Evolutionary conservation across 495 filamentous ascomycete genomes (phyloP), one percentile per base, ranked within the genome.

Genomic region (Talaromyces wortmannii): DNA sequence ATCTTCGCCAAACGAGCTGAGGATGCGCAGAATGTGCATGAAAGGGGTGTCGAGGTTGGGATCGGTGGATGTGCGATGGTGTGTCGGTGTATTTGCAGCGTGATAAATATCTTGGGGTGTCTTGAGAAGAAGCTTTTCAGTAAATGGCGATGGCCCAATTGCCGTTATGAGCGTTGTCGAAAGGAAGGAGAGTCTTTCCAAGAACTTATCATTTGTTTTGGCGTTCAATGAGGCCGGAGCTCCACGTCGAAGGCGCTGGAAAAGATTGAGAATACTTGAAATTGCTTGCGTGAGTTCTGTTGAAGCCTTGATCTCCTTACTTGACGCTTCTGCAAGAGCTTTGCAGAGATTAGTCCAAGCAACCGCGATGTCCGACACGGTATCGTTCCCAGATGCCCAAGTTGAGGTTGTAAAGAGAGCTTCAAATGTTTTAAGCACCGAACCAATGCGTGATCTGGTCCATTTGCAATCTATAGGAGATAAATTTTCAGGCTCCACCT

Each of bases 281-380:
- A 95, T 78, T 45, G 91, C 90, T 49, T 84, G 77, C 70, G 88
- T 89, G 5, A 88, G 85, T 54, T 97, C 91, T 18, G 78, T 79
- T 0, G 90, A 90, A 11, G 92, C 87, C 59, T 91, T 96, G 53
- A 98, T 85, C 64, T 98, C 94, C 68, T 95, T 94, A 45, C 79
- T 85, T 6, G 88, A 88, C 0, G 94, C 92, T 50, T 85, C 78
- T 4, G 85, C 84, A 31, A 97, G 67, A 6, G 89, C 83, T 11
- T 71, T 79, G 13, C 86, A 78, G 30, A 96, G 81, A 47, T 71
- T 77, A 10, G 68, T 65, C 92, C 94, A 97, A 43, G 92, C 74
- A 10, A 67, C 65, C 36, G 74, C 76, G 29, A 83, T 75, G 30
- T 72, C 63, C 2, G 70, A 75, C 18, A 60, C 59, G 12, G 67